Conservation (phyloP, 2,329 filamentous ascomycete species). For the Scolecobasidium constrictum region DNA sequence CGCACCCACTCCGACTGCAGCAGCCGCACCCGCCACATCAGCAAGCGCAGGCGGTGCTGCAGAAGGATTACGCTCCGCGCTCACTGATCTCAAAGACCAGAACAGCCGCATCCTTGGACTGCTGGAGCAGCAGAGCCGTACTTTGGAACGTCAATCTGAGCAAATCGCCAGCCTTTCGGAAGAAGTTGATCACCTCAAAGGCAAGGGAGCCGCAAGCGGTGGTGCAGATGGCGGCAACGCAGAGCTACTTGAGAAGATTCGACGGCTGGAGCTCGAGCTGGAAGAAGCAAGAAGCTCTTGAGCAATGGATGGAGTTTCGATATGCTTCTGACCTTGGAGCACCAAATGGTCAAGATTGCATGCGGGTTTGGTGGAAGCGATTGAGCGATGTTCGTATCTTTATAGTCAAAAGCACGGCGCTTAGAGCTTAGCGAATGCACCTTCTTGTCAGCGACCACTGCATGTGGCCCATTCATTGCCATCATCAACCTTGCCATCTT, state of each 20-base stretch:
- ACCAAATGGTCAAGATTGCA: no score
- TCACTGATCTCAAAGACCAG: constrained; percentile 59
- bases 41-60: constrained; percentile 33
- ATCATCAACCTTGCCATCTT: no score
- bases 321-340: no score
- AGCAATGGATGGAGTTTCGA: no score
- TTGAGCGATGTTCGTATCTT: no score
- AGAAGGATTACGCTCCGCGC: constrained; percentile 50
- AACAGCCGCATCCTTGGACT: constrained; percentile 31
- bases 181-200: constrained; percentile 72
- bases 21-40: constrained; percentile 28
- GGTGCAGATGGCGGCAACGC: constrained; percentile 17
- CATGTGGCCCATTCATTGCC: no score
- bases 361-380: no score
- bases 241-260: constrained; percentile 29
- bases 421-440: no score
- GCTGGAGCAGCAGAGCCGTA: constrained; percentile 64
- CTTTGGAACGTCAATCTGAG: constrained; percentile 66
- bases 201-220: constrained; percentile 17
- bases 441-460: no score
- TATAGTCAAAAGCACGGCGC: no score
- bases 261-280: constrained; percentile 28
- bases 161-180: constrained; percentile 59
- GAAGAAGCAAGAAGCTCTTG: constrained; percentile 19
- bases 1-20: constrained; percentile 11